These are phyloP conservation scores for Salix caprea DNA, from an alignment of 345 rosid genomes.

Conservation along the genomic window DNA sequence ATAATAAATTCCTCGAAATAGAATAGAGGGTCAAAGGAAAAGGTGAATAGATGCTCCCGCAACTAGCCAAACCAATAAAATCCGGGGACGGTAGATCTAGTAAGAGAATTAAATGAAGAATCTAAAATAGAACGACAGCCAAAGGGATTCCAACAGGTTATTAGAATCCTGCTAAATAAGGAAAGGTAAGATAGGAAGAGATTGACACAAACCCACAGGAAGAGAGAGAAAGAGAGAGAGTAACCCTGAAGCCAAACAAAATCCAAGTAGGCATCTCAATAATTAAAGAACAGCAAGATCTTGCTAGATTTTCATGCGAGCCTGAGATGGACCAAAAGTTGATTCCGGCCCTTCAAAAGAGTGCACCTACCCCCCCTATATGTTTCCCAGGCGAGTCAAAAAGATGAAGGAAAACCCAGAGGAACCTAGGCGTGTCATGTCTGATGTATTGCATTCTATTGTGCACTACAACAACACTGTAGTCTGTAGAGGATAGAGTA, in stretches of 20 bases:
- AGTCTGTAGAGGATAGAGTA: neutral
- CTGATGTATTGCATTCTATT: neutral
- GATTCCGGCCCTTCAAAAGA: neutral
- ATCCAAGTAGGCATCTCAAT: conserved; percentile 24
- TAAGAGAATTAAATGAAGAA: neutral
- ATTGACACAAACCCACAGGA: neutral
- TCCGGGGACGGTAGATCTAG: neutral
- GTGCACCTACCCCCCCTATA: neutral
- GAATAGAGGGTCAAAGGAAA: too few relatives aligned
- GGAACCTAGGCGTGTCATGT: neutral
- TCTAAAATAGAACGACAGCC: conserved; percentile 4
- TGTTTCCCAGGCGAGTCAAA: neutral
- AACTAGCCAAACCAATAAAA: conserved; percentile 27
- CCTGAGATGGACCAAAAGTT: neutral
- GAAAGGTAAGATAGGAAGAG: neutral
- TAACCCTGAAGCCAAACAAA: conserved; percentile 13
- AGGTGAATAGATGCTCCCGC: neutral
- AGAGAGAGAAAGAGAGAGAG: neutral
- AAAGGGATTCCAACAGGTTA: conserved; percentile 7
- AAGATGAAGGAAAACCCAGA: neutral
- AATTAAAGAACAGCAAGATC: conserved; percentile 27
- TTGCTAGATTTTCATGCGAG: conserved; percentile 7
- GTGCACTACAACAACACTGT: too few relatives aligned
- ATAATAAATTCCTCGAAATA: too few relatives aligned
- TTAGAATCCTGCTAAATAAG: conserved; percentile 24